These are phyloP conservation scores for Clarireedia sp. DNA, from an alignment of 2,329 filamentous ascomycete genomes.

Conservation along the genomic window DNA sequence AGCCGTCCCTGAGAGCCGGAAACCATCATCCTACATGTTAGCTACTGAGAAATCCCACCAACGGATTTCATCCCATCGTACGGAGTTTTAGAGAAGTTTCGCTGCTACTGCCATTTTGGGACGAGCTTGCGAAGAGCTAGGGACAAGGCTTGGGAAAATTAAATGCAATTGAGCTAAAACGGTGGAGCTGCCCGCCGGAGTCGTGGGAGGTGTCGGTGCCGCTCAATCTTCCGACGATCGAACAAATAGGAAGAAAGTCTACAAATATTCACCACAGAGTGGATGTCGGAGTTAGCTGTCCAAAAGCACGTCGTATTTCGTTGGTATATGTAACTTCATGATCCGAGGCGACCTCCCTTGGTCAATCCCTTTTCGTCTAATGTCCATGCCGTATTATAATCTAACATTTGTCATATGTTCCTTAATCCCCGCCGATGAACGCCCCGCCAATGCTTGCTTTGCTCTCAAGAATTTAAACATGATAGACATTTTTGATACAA, in stretches of 20 bases:
- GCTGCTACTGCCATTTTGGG: background rate
- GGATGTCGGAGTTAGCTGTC: background rate
- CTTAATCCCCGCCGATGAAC: slow-evolving; percentile 4
- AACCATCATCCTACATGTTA: background rate
- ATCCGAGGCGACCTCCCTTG: background rate
- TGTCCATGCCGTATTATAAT: slow-evolving; percentile 6
- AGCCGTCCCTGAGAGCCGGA: background rate
- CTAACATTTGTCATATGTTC: slow-evolving; percentile 3
- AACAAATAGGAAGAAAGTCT: background rate
- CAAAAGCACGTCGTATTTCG: background rate
- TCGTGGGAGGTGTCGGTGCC: background rate
- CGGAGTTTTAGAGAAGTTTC: background rate
- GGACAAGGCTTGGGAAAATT: background rate
- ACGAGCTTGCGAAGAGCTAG: background rate
- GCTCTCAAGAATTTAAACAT: slow-evolving; percentile 2
- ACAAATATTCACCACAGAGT: background rate
- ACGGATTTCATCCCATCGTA: background rate
- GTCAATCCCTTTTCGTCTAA: background rate
- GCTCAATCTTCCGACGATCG: background rate
- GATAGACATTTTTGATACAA: slow-evolving; percentile 9
- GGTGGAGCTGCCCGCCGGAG: background rate
- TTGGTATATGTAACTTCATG: slow-evolving; percentile 9
- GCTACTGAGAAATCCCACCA: background rate
- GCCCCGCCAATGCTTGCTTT: slow-evolving; percentile 12
- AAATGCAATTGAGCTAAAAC: background rate